Conservation (phyloP, 2,329 filamentous ascomycete genomes). For the Nemania bipapillata region DNA sequence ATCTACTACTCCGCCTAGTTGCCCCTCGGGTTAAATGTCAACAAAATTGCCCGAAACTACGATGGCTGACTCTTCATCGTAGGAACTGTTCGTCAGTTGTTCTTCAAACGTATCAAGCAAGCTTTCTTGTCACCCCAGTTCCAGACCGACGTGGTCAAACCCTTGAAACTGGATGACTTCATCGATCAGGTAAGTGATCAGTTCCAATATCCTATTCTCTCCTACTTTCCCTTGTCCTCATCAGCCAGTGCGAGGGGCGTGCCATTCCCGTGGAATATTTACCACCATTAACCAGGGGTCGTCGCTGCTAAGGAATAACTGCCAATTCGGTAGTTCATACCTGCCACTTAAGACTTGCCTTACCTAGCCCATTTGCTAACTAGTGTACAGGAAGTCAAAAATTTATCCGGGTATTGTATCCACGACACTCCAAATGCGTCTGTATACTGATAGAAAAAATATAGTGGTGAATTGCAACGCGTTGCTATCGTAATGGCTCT, state of each 20-base stretch:
- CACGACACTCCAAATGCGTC: background rate
- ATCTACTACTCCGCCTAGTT: background rate
- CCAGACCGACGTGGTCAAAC: slow-evolving; percentile 99
- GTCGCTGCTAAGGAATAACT: no score
- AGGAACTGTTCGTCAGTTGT: slow-evolving; percentile 88
- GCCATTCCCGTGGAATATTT: background rate
- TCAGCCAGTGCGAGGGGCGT: background rate
- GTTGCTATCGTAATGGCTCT: slow-evolving; percentile 98
- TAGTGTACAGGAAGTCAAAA: slow-evolving; percentile 79
- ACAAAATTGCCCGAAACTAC: background rate
- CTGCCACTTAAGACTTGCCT: background rate
- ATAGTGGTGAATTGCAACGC: slow-evolving; percentile 96
- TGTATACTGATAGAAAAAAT: slow-evolving; percentile 12
- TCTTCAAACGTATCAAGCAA: slow-evolving; percentile 95
- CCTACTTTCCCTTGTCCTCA: background rate
- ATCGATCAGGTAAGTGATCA: slow-evolving; percentile 75
- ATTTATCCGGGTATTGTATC: slow-evolving; percentile 73
- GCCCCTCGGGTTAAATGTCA: background rate
- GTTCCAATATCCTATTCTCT: background rate
- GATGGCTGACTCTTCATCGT: background rate
- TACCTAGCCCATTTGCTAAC: slow-evolving; percentile 19
- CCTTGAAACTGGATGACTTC: slow-evolving; percentile 98
- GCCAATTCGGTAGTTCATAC: no score
- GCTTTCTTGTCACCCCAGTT: slow-evolving; percentile 97
- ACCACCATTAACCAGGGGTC: no score